phyloP scores from a whole-genome alignment of 306 rosid species.

The Vicia villosa region DNA sequence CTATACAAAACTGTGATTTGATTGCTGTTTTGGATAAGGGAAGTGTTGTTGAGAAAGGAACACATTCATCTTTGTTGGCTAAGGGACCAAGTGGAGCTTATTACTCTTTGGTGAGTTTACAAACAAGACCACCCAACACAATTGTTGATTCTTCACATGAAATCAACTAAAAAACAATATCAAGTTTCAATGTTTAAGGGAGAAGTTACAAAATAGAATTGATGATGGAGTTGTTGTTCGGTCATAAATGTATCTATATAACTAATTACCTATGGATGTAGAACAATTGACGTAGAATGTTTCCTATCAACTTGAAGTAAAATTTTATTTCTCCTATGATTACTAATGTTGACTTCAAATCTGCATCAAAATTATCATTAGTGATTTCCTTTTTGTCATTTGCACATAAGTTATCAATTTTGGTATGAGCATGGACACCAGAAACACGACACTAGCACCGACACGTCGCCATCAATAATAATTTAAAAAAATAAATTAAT shows the following conservation, averaged over 20 bases:
- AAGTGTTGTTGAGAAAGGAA: conserved; percentile 70
- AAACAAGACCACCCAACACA: conserved; percentile 40
- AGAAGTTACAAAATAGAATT: background rate
- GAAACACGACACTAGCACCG: too few relatives aligned
- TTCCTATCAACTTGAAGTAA: too few relatives aligned
- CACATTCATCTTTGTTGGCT: conserved; percentile 62
- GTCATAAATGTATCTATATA: background rate
- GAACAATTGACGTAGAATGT: too few relatives aligned
- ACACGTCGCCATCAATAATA: too few relatives aligned
- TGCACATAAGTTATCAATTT: too few relatives aligned
- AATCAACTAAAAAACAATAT: conserved; percentile 20
- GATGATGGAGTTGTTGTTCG: background rate
- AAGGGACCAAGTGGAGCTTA: conserved; percentile 70
- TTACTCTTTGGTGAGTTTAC: conserved; percentile 60
- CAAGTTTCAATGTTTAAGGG: background rate
- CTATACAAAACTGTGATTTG: conserved; percentile 67
- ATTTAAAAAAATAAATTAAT: too few relatives aligned
- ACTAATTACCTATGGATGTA: too few relatives aligned
- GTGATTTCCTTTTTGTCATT: too few relatives aligned
- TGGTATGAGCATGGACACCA: too few relatives aligned
- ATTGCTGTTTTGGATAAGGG: conserved; percentile 87
- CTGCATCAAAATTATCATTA: too few relatives aligned
- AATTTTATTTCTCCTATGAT: too few relatives aligned
- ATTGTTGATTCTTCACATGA: background rate
- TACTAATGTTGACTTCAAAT: too few relatives aligned